Conservation (phyloP, 73 alveolate species). For the Loxodes magnus region DNA sequence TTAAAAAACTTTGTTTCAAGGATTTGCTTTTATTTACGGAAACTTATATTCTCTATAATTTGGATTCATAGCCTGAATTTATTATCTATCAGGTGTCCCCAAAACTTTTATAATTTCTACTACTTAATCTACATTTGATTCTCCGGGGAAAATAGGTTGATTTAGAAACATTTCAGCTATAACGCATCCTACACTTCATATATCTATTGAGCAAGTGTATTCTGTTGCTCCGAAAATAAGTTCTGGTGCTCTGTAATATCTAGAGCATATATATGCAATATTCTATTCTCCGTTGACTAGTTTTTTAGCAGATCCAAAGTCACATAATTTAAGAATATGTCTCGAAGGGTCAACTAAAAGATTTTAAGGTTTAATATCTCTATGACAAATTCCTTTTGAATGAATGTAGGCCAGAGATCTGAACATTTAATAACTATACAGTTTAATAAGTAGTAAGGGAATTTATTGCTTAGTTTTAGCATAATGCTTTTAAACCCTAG, state of each 20-base stretch:
- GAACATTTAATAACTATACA: slow-evolving; percentile 52
- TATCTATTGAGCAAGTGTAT: slow-evolving; percentile 65
- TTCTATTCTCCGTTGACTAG: slow-evolving; percentile 85
- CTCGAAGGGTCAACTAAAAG: slow-evolving; percentile 44
- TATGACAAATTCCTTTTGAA: slow-evolving; percentile 64
- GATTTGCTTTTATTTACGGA: slow-evolving; percentile 77
- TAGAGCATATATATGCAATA: slow-evolving; percentile 82
- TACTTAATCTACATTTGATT: slow-evolving; percentile 56
- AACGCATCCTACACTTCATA: slow-evolving; percentile 89
- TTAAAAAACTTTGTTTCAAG: slow-evolving; percentile 71
- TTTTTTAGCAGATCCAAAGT: slow-evolving; percentile 91
- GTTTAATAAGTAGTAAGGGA: slow-evolving; percentile 77
- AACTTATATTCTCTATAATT: slow-evolving; percentile 68
- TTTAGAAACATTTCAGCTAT: slow-evolving; percentile 79
- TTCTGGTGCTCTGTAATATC: slow-evolving; percentile 92
- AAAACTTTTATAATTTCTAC: slow-evolving; percentile 66
- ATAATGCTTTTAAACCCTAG: slow-evolving; percentile 75
- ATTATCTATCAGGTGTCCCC: slow-evolving; percentile 75
- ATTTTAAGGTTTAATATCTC: slow-evolving; percentile 81
- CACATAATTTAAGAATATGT: slow-evolving; percentile 65
- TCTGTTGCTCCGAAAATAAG: slow-evolving; percentile 88
- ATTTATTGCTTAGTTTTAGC: slow-evolving; percentile 71
- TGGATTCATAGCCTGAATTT: slow-evolving; percentile 71
- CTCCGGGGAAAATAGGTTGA: slow-evolving; percentile 69
- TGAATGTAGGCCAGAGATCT: slow-evolving; percentile 83